A percentile compares a stretch with the other conserved stretches of the same genome.
Conservation (phyloP, 225 moss, liverwort and hornwort species). For the Climacium dendroides region DNA sequence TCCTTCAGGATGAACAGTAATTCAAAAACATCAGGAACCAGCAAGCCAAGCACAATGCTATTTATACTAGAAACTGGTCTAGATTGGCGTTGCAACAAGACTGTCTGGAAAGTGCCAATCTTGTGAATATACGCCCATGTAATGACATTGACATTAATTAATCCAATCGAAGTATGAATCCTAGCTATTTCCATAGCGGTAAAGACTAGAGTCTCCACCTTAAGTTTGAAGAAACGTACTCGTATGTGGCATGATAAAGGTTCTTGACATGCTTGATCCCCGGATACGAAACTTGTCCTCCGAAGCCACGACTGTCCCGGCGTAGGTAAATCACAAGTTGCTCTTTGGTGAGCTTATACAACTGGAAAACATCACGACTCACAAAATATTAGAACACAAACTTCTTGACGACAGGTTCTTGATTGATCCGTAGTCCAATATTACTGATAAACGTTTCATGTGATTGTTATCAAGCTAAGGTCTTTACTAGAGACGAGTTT, state of each 20-base stretch:
- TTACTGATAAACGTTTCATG: not conserved
- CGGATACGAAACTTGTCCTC: not conserved
- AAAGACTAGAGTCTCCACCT: not conserved
- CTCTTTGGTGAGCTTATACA: constrained; percentile 8
- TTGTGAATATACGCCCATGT: too few relatives aligned
- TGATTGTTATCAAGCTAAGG: not conserved
- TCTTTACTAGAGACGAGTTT: not conserved
- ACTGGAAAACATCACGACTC: not conserved
- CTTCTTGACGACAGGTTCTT: not conserved
- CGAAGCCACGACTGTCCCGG: constrained; percentile 12
- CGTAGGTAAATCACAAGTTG: constrained; percentile 23
- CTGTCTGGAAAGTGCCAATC: not conserved
- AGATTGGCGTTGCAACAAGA: too few relatives aligned
- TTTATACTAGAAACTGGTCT: too few relatives aligned
- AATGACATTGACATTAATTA: too few relatives aligned
- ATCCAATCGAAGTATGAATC: not conserved
- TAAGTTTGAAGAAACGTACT: not conserved
- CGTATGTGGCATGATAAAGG: not conserved
- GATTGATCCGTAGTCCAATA: too few relatives aligned
- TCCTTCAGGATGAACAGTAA: not conserved
- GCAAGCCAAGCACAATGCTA: not conserved
- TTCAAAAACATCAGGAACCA: not conserved
- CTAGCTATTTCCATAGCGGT: not conserved
- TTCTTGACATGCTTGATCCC: not conserved
- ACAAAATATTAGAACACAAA: not conserved